phyloP scores from a whole-genome alignment of 345 rosid species.

The Hirschfeldia incana region DNA sequence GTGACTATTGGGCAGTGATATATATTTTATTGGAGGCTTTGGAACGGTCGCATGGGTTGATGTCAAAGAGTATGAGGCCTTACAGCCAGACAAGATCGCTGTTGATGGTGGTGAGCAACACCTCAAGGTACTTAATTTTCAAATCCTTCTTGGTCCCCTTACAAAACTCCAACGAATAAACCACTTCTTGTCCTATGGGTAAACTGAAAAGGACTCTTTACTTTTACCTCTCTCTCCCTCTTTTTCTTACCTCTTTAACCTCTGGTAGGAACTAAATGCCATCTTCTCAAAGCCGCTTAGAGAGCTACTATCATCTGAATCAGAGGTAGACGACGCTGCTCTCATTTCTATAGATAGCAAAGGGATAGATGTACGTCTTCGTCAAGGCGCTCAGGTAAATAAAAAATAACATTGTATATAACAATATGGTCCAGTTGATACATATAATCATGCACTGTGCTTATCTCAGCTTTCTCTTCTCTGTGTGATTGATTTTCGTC shows the following conservation, averaged over 20 bases:
- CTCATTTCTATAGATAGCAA: conserved; percentile 94
- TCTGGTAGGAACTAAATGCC: conserved; percentile 71
- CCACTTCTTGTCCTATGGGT: neutral
- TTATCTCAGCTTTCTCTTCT: conserved; percentile 1
- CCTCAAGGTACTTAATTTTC: conserved; percentile 60
- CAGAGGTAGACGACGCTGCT: conserved; percentile 92
- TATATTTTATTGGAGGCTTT: conserved; percentile 97
- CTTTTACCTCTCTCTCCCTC: neutral
- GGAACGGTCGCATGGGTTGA: conserved; percentile 99
- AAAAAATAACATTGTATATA: neutral
- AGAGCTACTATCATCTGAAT: conserved; percentile 59
- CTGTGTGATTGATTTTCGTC: conserved; percentile 8
- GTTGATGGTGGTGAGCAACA: conserved; percentile 88
- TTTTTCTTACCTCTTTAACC: neutral
- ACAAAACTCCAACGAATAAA: neutral
- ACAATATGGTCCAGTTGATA: neutral
- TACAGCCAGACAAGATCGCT: conserved; percentile 91
- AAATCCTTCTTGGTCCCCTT: neutral
- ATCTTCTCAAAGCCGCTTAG: conserved; percentile 80
- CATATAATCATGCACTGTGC: neutral
- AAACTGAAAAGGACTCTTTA: neutral
- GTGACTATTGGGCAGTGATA: conserved; percentile 55
- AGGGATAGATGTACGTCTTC: conserved; percentile 86
- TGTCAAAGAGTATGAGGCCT: conserved; percentile 78
- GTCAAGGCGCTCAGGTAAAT: conserved; percentile 94